Base-by-base conservation (phyloP, 78 protist species). In the Dictyostelium purpureum region DNA sequence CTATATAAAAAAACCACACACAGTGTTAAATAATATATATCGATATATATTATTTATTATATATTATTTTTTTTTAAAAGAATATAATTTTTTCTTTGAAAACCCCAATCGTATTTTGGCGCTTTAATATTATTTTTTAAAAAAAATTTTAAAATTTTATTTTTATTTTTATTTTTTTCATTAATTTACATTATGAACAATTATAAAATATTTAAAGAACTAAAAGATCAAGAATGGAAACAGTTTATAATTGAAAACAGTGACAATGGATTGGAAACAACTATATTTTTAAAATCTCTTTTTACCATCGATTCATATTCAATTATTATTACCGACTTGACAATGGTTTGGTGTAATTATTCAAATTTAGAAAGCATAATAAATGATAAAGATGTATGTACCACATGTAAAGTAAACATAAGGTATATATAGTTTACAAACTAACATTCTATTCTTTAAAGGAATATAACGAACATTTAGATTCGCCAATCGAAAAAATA, bases 381-480 rank as follows among this genome's bases (percentile, higher is more conserved):
- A 37, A 77, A 59, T 19, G 85, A 77, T 52, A 77, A 77, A 77
- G 11, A 37, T 61, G 85, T 77, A 59, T 71, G 78, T n/a, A 12
- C 63, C 24, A 21, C 9, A 40, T 37, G 42, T 21, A 14, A 19
- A 24, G 24, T 42, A 66, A 19, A 19, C 14, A 65, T 28, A 16
- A 35, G 33, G n/a, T 33, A 65, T 28, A 1, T 33, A 66, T 3
- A 37, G 1, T 37, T 14, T 35, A 31, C 9, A 26, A n/a, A n/a
- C 38, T 35, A 65, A 65, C 43, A 5, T 33, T 66, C 10, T 19
- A 38, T 19, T 45, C 6, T 56, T 5, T 74, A 0, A 7, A 78
- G 87, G 61, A 59, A 59, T 78, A 31, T 42, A 78, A 78, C 26
- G 40, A 51, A 31, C 87, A 78, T 78, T 42, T 78, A 61, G 87